phyloP scores from a whole-genome alignment of 176 grass and related monocot genomes.

The Avena atlantica region DNA sequence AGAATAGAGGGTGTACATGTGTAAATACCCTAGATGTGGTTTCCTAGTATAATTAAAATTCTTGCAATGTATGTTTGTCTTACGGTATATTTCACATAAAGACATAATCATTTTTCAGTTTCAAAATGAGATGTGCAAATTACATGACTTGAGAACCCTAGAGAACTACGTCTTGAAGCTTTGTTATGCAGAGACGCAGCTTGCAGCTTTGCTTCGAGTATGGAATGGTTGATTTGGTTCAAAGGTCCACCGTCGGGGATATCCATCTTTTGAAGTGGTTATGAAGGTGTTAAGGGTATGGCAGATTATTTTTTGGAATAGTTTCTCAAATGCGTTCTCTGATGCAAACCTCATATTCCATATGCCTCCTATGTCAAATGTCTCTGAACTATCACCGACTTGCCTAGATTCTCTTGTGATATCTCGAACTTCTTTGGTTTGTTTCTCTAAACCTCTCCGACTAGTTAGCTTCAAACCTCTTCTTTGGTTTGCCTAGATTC shows the following conservation, averaged over 20 bases:
- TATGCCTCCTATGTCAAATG: neutral
- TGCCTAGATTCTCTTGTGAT: neutral
- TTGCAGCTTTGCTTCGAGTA: neutral
- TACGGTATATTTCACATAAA: neutral
- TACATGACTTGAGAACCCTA: neutral
- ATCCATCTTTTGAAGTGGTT: neutral
- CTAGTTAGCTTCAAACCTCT: neutral
- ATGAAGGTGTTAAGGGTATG: neutral
- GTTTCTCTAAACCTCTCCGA: no score
- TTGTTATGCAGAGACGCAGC: neutral
- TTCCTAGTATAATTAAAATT: neutral
- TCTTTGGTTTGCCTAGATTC: no score
- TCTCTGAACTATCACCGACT: neutral
- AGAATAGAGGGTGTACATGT: neutral
- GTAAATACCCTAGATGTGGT: neutral
- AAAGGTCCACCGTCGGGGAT: neutral
- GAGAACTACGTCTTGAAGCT: neutral
- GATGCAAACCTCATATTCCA: neutral
- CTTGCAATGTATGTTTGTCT: neutral
- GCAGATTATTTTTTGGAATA: neutral
- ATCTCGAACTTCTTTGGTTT: no score
- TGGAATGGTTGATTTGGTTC: neutral
- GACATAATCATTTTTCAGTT: neutral
- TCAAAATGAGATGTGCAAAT: neutral
- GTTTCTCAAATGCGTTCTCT: neutral